These are phyloP conservation scores for Coniella vitis DNA, from an alignment of 2,329 filamentous ascomycete species.

Conservation along the genomic window DNA sequence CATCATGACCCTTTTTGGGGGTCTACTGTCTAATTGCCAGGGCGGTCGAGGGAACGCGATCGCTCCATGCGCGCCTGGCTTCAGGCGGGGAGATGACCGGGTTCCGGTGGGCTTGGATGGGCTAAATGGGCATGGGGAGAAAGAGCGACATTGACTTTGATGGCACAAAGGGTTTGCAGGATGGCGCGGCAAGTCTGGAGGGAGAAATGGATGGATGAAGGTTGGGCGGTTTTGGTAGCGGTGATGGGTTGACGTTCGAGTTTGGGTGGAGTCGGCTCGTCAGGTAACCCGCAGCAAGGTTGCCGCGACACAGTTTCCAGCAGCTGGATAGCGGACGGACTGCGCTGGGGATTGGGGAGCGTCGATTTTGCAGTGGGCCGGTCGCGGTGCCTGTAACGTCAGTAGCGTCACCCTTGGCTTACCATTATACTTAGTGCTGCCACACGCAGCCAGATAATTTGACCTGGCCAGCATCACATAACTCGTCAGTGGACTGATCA, in stretches of 20 bases:
- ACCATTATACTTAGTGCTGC: too few species aligned
- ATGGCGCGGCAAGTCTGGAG: constrained; percentile 30
- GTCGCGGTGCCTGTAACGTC: too few species aligned
- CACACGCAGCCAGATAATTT: too few species aligned
- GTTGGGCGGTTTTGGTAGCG: constrained; percentile 42
- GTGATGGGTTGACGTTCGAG: constrained; percentile 49
- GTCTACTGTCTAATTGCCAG: constrained; percentile 33
- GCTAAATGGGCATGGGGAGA: constrained; percentile 44
- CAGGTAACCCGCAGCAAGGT: neutral
- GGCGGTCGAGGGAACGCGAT: constrained; percentile 33
- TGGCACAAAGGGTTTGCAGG: constrained; percentile 35
- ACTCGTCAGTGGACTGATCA: too few species aligned
- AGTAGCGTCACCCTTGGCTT: too few species aligned
- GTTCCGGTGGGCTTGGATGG: constrained; percentile 36
- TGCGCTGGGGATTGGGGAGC: too few species aligned
- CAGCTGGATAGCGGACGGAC: too few species aligned
- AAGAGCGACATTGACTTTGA: constrained; percentile 48
- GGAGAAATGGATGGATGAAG: constrained; percentile 44
- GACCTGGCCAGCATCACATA: too few species aligned
- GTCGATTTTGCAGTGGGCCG: neutral
- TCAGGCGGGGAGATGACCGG: constrained; percentile 44
- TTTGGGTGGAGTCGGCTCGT: constrained; percentile 27
- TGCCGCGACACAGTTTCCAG: neutral
- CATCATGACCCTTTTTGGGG: constrained; percentile 49
- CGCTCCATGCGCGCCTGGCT: constrained; percentile 48